These are phyloP conservation scores for Olyra latifolia DNA, from an alignment of 176 grass and related monocot genomes.

Conservation along the genomic window DNA sequence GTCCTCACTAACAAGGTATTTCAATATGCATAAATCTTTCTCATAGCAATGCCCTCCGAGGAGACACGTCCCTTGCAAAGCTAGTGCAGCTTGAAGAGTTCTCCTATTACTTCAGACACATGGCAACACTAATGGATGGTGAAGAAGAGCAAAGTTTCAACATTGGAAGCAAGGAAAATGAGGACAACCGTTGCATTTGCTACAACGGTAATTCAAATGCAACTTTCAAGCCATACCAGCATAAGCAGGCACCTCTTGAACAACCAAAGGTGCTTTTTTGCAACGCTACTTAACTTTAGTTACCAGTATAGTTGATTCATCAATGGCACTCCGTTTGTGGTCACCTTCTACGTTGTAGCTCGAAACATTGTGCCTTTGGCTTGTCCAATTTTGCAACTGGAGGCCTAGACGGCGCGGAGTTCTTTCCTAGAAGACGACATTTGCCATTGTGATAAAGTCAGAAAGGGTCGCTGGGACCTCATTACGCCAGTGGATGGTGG, in stretches of 20 bases:
- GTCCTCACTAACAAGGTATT: neutral
- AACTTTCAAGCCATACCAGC: conserved; percentile 76
- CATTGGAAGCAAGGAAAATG: conserved; percentile 38
- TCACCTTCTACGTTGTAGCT: too few species aligned
- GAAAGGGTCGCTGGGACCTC: too few species aligned
- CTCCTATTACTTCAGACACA: conserved; percentile 52
- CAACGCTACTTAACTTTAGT: conserved; percentile 71
- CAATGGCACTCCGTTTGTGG: neutral
- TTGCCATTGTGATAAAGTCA: conserved; percentile 1
- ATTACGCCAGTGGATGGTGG: too few species aligned
- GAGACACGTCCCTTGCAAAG: conserved; percentile 59
- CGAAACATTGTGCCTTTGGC: neutral
- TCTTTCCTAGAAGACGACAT: conserved; percentile 23
- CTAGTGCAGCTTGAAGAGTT: conserved; percentile 71
- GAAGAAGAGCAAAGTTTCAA: conserved; percentile 16
- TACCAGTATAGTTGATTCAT: conserved; percentile 33
- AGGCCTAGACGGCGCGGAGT: neutral
- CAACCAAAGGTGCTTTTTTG: conserved; percentile 87
- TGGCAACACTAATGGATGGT: conserved; percentile 25
- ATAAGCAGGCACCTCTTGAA: conserved; percentile 86
- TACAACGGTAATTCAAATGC: conserved; percentile 69
- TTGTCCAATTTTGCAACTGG: conserved; percentile 35
- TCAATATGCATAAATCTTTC: conserved; percentile 13
- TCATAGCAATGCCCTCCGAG: conserved; percentile 65
- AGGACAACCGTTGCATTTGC: conserved; percentile 84